Base-by-base conservation (phyloP, 257 asterid species). In the Capsicum chinense region DNA sequence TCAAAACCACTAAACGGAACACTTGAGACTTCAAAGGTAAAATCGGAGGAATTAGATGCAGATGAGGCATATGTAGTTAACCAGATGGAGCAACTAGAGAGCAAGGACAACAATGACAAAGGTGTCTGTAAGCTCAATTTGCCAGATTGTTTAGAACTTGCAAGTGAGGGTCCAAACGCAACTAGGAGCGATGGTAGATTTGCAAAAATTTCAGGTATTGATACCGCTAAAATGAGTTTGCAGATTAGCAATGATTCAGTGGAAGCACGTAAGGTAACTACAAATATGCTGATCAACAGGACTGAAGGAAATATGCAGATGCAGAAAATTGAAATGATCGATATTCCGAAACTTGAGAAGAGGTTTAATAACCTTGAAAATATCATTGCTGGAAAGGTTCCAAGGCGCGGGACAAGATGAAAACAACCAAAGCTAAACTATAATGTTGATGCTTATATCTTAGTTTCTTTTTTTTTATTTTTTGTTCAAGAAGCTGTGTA, bases 361-460 rank as follows among this genome's bases (percentile, higher is more conserved):
- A 70, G 81, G 56, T n/a, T 83, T 70, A 56, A 13, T n/a, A 69
- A 52, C 33, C 33, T 83, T 17, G 81, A 83, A 64, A 83, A 21
- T 3, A 57, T 78, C n/a, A 21, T 14, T 16, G 64, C 37, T 50
- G 16, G 39, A 52, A 33, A 78, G 33, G 62, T 39, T 39, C 44
- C 81, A 76, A 11, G 35, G 8, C 2, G 3, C 15, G 4, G 71
- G 16, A 11, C 71, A 64, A 64, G 16, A 16, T 64, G 70, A 26
- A 21, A 26, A 64, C 37, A 62, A 19, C 37, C 19, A 3, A 26
- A 64, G 17, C 71, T 35, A 26, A 33, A 64, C 17, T 1, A 5
- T 26, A 64, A 44, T 26, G 71, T 15, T 64, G 47, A 64, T 64
- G 71, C 44, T 64, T 64, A 44, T 64, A 7, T 11, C 71, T 33